Base-by-base conservation (phyloP, 768 basidiomycete species). In the Gautieria morchelliformis region DNA sequence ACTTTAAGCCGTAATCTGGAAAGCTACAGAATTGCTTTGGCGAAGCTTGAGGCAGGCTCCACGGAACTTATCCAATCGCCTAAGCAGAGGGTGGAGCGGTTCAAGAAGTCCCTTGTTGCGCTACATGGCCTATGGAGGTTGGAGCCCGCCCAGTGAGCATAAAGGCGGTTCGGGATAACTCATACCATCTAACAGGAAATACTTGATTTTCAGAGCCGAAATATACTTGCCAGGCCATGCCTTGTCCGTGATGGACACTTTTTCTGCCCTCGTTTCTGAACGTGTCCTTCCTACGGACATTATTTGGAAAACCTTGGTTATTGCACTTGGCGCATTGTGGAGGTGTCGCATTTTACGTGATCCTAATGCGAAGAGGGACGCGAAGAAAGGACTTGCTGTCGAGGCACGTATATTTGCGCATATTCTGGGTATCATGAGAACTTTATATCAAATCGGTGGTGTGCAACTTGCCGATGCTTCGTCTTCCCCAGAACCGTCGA, bases 281-380 rank as follows among this genome's bases (percentile, higher is more conserved):
- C 85, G 91, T 10, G 72, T 80, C 54, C 75, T 96, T 42, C 80
- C 87, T 2, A 78, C 80, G 37, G 91, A 94, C 51, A 77, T 82
- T 59, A 89, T 96, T 60, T 78, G 82, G 57, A 86, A 86, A 65
- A 75, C 83, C 11, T 72, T 91, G 51, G 78, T 88, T 32, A 77
- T 92, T 40, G 77, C 84, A 0, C 81, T 95, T 60, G 86, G 89
- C 33, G 87, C 89, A 0, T 75, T 93, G 12, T 95, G 90, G 87
- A 87, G 85, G 61, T 81, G 89, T 59, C 79, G 87, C 27, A 85
- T 90, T 80, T 74, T 84, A 61, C 85, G 83, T 47, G 77, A 80
- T 33, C 51, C 52, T n/a, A 56, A 59, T 27, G 59, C 60, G 20
- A 42, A 50, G 27, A 35, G 52, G 33, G 35, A 56, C 24, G n/a